These are phyloP conservation scores for Rhododendron griersonianum DNA, from an alignment of 148 eudicot species.

Conservation along the genomic window DNA sequence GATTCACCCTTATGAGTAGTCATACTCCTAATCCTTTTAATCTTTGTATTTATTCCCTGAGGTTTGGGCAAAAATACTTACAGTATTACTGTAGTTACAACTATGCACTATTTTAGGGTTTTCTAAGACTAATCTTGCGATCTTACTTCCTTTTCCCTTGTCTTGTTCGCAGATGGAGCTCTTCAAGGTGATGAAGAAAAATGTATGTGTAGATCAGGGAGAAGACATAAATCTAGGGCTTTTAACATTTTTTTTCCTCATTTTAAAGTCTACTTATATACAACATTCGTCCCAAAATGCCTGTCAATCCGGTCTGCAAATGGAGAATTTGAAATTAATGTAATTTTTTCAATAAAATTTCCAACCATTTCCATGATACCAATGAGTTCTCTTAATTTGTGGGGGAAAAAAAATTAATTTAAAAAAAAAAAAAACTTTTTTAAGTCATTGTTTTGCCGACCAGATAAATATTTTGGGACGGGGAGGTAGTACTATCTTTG, in stretches of 20 bases:
- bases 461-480: neutral
- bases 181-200: conserved; percentile 34
- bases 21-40: neutral
- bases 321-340: too few relatives aligned
- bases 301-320: neutral
- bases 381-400: too few relatives aligned
- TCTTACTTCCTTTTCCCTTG: neutral
- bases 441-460: neutral
- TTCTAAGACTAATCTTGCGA: neutral
- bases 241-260: neutral
- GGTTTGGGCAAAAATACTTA: neutral
- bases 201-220: conserved; percentile 32
- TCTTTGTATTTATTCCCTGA: too few relatives aligned
- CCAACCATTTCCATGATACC: too few relatives aligned
- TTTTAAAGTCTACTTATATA: too few relatives aligned
- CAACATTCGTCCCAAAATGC: neutral
- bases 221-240: neutral
- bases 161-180: conserved; percentile 47
- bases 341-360: too few relatives aligned
- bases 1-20: neutral
- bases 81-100: neutral
- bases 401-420: too few relatives aligned
- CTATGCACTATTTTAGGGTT: neutral
- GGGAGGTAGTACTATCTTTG: neutral
- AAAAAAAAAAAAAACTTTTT: too few relatives aligned